phyloP scores from a whole-genome alignment of 208 protist species.

The Vickermania ingenoplastis region DNA sequence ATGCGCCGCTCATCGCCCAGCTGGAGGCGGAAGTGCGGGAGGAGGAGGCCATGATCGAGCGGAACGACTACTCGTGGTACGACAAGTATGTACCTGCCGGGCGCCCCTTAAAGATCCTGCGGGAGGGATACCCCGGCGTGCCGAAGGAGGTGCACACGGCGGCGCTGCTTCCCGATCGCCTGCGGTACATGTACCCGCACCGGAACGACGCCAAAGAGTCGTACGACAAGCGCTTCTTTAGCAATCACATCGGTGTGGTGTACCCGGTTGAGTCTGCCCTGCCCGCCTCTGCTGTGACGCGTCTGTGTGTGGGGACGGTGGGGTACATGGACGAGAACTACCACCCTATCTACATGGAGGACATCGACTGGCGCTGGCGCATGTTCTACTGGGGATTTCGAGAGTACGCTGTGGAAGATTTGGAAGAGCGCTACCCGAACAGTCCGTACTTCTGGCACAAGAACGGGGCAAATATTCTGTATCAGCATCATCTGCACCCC shows the following conservation, averaged over 20 bases:
- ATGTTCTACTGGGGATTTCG: conserved; percentile 7
- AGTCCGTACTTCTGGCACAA: conserved; percentile 1
- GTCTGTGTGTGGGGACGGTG: conserved; percentile 7
- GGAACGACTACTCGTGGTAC: neutral
- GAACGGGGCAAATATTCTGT: conserved; percentile 3
- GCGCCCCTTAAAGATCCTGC: conserved; percentile 9
- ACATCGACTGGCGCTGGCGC: conserved; percentile 11
- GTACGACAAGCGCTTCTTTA: conserved; percentile 1
- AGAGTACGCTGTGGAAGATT: neutral
- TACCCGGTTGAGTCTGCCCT: conserved; percentile 3
- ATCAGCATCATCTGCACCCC: neutral
- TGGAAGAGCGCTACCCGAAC: neutral
- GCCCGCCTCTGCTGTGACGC: conserved; percentile 8
- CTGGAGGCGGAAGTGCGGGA: conserved; percentile 8
- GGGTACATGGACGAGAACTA: conserved; percentile 20
- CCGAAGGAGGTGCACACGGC: conserved; percentile 6
- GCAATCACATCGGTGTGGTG: conserved; percentile 6
- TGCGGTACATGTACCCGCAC: conserved; percentile 7
- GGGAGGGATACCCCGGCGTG: conserved; percentile 4
- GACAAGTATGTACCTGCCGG: neutral
- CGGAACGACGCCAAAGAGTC: neutral
- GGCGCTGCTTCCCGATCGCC: conserved; percentile 10
- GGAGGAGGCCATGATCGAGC: neutral
- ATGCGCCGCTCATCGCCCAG: conserved; percentile 5
- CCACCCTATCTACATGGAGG: conserved; percentile 14